Base-by-base conservation (phyloP, 805 yeast species). In the Sugiyamaella floridensis region DNA sequence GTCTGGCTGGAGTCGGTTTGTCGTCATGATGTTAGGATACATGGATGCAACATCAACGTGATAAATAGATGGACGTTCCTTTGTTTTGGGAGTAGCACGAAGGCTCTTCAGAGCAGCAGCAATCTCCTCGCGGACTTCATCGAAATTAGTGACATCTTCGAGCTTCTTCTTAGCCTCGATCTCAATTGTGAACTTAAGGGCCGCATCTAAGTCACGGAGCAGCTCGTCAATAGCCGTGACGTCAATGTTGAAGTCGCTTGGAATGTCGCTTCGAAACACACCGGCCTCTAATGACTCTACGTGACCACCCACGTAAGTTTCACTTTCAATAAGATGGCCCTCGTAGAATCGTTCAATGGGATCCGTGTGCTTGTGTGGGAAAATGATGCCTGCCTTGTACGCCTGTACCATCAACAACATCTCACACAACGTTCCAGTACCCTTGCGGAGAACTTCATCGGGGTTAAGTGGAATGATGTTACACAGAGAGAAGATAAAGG, bases 1-100 rank as follows among this genome's bases (percentile, higher is more conserved):
- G 69, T 93, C 99, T 0, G 99, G 99, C 67, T 93, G 99, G 50
- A 93, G 75, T 65, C 99, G 81, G 70, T 93, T 93, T 0, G 98
- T 86, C 6, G 96, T 89, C 98, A 93, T 93, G 66, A 93, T 93
- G 65, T 93, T 93, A 5, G 99, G 99, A 65, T 93, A 93, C 99
- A 93, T 93, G 1, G 99, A 93, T 0, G 99, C 97, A 48, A 93
- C 99, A 73, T 93, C 99, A 40, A 95, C 96, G 65, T 93, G 99
- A 63, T 95, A 93, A 57, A 93, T 93, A 46, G 87, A 73, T 0
- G 99, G 99, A 10, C 73, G 72, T 62, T 93, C 98, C 11, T 67
- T 66, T 59, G 97, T 75, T 40, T 74, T 74, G 0, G 92, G 90
- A 40, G 76, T 76, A 1, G 73, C 66, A 55, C 79, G 82, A 49